Conservation (phyloP, 129 eudicot species). For the Deinandra increscens region DNA sequence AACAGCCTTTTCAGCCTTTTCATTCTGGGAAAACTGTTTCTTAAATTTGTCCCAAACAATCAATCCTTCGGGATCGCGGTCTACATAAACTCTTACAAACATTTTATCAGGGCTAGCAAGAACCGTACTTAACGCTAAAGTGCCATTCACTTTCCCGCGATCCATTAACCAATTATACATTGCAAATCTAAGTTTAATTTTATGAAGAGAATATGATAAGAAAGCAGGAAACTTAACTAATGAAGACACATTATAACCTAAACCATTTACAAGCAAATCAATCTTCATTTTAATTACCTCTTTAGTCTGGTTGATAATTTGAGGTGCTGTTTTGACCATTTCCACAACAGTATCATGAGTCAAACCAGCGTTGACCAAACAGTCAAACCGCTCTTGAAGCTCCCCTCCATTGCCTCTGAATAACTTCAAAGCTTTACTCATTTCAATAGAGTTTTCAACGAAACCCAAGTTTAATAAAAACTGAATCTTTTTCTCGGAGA, state of each 20-base stretch:
- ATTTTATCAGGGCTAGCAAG: slow-evolving; percentile 46
- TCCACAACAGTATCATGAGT: slow-evolving; percentile 37
- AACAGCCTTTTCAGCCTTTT: background rate
- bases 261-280: slow-evolving; percentile 48
- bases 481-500: slow-evolving; percentile 39
- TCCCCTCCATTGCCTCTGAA: slow-evolving; percentile 67
- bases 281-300: slow-evolving; percentile 54
- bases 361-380: slow-evolving; percentile 65
- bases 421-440: slow-evolving; percentile 52
- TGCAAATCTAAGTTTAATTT: slow-evolving; percentile 56
- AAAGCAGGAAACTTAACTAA: slow-evolving; percentile 47
- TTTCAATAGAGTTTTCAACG: slow-evolving; percentile 57
- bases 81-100: slow-evolving; percentile 50
- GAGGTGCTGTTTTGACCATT: slow-evolving; percentile 64
- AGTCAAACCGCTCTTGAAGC: slow-evolving; percentile 83
- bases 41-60: slow-evolving; percentile 57
- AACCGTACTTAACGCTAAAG: slow-evolving; percentile 58
- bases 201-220: slow-evolving; percentile 45
- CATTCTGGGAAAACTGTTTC: slow-evolving; percentile 37
- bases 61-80: slow-evolving; percentile 55
- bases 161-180: slow-evolving; percentile 67
- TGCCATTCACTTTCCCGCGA: slow-evolving; percentile 36
- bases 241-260: slow-evolving; percentile 60
- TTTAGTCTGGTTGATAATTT: slow-evolving; percentile 53
- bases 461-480: slow-evolving; percentile 62